These are phyloP conservation scores for Aspergillus glaucus DNA, from an alignment of 2,329 filamentous ascomycete species.

Conservation along the genomic window DNA sequence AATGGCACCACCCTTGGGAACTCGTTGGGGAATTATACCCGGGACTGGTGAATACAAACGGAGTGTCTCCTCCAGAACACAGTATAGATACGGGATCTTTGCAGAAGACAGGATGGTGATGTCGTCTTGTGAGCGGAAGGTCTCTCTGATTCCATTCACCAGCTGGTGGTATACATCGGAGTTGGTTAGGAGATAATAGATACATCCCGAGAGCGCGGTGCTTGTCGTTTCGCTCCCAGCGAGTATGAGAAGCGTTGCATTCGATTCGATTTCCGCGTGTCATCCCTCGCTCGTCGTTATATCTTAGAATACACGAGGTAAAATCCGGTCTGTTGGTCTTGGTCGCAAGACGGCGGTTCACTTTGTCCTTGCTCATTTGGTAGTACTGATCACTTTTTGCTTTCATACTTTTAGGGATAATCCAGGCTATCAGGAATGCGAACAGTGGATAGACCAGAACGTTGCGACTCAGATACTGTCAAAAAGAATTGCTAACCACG, in stretches of 20 bases:
- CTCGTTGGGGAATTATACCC: constrained; percentile 25
- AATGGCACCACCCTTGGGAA: constrained; percentile 29
- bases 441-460: constrained; percentile 10
- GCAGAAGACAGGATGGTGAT: constrained; percentile 27
- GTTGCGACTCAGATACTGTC: constrained; percentile 6
- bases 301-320: constrained; percentile 32
- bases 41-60: constrained; percentile 39
- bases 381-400: constrained; percentile 11
- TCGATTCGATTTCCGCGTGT: constrained; percentile 34
- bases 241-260: constrained; percentile 32
- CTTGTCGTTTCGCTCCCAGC: constrained; percentile 44
- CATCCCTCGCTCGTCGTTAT: constrained; percentile 23
- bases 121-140: constrained; percentile 19
- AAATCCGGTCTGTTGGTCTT: constrained; percentile 31
- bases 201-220: constrained; percentile 33
- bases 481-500: constrained; percentile 35
- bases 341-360: constrained; percentile 19
- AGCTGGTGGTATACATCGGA: constrained; percentile 7
- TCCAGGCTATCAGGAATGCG: constrained; percentile 7
- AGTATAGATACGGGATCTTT: constrained; percentile 31
- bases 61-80: constrained; percentile 37
- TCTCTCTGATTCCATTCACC: constrained; percentile 11
- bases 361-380: constrained; percentile 13
- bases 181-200: constrained; percentile 29
- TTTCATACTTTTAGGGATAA: constrained; percentile 4